These are phyloP conservation scores for Candida krabiensis DNA, from an alignment of 805 yeast genomes.

Conservation along the genomic window DNA sequence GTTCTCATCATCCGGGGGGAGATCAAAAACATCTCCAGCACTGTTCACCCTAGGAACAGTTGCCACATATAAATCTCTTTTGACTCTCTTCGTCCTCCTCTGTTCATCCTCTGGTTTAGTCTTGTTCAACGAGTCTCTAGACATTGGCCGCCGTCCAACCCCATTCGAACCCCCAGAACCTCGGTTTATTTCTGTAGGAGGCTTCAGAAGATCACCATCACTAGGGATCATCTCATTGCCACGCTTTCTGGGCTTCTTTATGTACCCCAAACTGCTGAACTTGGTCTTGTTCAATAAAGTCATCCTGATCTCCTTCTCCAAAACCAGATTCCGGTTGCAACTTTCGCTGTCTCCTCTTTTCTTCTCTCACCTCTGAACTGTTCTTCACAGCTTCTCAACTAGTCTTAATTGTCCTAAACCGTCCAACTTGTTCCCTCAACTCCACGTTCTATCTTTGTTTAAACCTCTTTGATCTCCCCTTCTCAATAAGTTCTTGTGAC, in stretches of 20 bases:
- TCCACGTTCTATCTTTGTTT: too few species aligned
- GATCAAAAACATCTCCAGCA: not conserved
- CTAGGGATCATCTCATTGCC: conserved; percentile 10
- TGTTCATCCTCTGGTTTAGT: not conserved
- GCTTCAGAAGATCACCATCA: conserved; percentile 12
- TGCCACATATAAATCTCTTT: conserved; percentile 10
- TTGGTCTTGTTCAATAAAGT: conserved; percentile 6
- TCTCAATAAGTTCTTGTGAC: too few species aligned
- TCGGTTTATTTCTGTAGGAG: too few species aligned
- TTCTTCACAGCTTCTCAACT: too few species aligned
- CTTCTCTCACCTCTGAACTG: too few species aligned
- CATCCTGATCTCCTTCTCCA: conserved; percentile 7
- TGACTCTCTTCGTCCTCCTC: conserved; percentile 1
- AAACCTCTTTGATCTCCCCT: too few species aligned
- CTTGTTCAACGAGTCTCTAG: not conserved
- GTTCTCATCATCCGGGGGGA: conserved; percentile 8
- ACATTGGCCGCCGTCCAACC: not conserved
- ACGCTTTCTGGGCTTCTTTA: conserved; percentile 14
- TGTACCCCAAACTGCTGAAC: conserved; percentile 11
- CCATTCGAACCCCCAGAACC: not conserved
- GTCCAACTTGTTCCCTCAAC: too few species aligned
- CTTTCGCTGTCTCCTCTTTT: too few species aligned
- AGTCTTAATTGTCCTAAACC: too few species aligned
- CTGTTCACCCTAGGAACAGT: not conserved
- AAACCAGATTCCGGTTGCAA: too few species aligned